Evolutionary conservation across 2,329 filamentous ascomycete species (phyloP).

Genomic region (Triangularia verruculosa): DNA sequence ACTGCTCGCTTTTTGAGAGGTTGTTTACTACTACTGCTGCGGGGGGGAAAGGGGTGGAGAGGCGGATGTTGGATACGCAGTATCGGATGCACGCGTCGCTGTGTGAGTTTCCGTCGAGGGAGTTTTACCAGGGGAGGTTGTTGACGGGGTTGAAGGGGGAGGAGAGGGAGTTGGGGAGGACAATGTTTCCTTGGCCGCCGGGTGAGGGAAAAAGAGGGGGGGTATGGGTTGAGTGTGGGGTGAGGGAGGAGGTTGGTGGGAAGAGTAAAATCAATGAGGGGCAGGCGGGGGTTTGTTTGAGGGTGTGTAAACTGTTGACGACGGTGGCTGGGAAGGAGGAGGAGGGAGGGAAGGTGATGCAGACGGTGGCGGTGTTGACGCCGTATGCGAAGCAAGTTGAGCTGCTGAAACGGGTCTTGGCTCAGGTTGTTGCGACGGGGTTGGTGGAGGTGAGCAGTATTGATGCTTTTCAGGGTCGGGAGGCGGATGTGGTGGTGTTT

Average conservation of each 20-base stretch:
- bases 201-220: constrained; percentile 14
- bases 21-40: constrained; percentile 31
- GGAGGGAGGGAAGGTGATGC: not conserved
- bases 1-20: constrained; percentile 44
- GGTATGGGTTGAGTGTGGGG: constrained; percentile 38
- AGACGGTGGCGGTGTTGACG: constrained; percentile 38
- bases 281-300: constrained; percentile 37
- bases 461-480: constrained; percentile 43
- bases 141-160: constrained; percentile 29
- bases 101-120: constrained; percentile 38
- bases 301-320: constrained; percentile 34
- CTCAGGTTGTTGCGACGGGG: constrained; percentile 19
- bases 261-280: constrained; percentile 40
- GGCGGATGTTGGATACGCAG: constrained; percentile 43
- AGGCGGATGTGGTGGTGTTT: constrained; percentile 43
- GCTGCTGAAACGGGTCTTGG: constrained; percentile 29
- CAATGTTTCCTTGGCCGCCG: not conserved
- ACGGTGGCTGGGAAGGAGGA: not conserved
- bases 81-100: constrained; percentile 43
- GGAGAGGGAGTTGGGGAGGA: not conserved
- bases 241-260: constrained; percentile 36
- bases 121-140: constrained; percentile 40
- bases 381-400: constrained; percentile 40
- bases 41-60: constrained; percentile 4
- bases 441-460: constrained; percentile 39